These are phyloP conservation scores for Geotrichum carabidarum DNA, from an alignment of 1,139 yeast genomes.

Conservation along the genomic window DNA sequence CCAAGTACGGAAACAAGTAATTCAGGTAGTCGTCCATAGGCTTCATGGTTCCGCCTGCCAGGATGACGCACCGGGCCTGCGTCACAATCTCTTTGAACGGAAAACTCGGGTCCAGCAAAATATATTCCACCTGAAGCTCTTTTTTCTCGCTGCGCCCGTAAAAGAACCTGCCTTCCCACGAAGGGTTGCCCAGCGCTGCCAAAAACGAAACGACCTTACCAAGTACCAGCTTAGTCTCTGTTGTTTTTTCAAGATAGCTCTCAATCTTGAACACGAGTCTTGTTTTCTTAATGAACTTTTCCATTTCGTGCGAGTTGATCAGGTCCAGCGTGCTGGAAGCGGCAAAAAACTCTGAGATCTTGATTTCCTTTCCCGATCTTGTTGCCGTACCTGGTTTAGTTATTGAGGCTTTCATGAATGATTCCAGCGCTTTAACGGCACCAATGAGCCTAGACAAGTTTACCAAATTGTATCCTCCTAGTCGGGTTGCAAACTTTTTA, in stretches of 20 bases:
- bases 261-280: constrained; percentile 85
- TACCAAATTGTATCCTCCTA: constrained; percentile 72
- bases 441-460: constrained; percentile 61
- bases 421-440: constrained; percentile 49
- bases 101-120: constrained; percentile 76
- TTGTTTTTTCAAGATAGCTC: constrained; percentile 49
- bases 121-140: constrained; percentile 50
- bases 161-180: constrained; percentile 75
- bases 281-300: constrained; percentile 56
- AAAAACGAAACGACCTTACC: constrained; percentile 65
- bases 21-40: constrained; percentile 69
- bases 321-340: constrained; percentile 57
- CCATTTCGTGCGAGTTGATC: constrained; percentile 64
- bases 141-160: constrained; percentile 45
- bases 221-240: constrained; percentile 47
- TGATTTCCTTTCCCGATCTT: constrained; percentile 52
- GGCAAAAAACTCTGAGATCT: constrained; percentile 50
- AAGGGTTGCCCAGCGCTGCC: constrained; percentile 63
- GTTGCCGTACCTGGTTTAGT: constrained; percentile 32
- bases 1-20: constrained; percentile 59
- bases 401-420: constrained; percentile 41
- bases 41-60: constrained; percentile 97
- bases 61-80: constrained; percentile 62
- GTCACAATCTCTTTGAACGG: constrained; percentile 62
- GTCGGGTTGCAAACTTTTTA: constrained; percentile 53